A percentile compares a stretch with the other conserved stretches of the same genome.
Conservation (phyloP, 148 eudicot species). For the Persicaria maculosa region DNA sequence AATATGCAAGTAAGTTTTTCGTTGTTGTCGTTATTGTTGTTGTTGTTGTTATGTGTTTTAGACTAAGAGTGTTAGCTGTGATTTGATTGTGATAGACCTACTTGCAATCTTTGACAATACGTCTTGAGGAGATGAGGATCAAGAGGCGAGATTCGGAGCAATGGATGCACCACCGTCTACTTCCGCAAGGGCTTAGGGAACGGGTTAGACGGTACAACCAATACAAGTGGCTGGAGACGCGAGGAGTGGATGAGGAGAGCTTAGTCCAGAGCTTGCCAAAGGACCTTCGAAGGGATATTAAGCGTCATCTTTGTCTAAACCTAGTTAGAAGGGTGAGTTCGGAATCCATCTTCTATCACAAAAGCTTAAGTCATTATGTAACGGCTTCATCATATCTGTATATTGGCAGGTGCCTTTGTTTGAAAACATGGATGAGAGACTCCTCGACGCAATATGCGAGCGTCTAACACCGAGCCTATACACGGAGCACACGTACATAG, state of each 20-base stretch:
- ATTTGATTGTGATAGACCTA: background rate
- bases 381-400: too few relatives aligned
- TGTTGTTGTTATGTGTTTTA: background rate
- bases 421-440: constrained; percentile 14
- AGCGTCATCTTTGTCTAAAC: constrained; percentile 14
- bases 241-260: constrained; percentile 12
- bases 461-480: constrained; percentile 2
- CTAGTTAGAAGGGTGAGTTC: constrained; percentile 7
- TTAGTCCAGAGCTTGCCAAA: constrained; percentile 13
- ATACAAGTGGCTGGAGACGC: constrained; percentile 12
- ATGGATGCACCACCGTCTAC: constrained; percentile 15
- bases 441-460: constrained; percentile 13
- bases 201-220: constrained; percentile 13
- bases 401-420: background rate
- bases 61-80: background rate
- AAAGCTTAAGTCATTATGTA: too few relatives aligned
- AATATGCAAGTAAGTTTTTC: constrained; percentile 10
- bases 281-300: constrained; percentile 11
- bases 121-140: constrained; percentile 16
- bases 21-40: background rate
- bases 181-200: constrained; percentile 11
- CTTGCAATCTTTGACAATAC: constrained; percentile 7
- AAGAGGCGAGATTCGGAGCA: constrained; percentile 14
- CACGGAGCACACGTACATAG: constrained; percentile 14
- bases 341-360: too few relatives aligned